These are phyloP conservation scores for Entoloma clypeatum DNA, from an alignment of 1,284 basidiomycete species.

Conservation along the genomic window DNA sequence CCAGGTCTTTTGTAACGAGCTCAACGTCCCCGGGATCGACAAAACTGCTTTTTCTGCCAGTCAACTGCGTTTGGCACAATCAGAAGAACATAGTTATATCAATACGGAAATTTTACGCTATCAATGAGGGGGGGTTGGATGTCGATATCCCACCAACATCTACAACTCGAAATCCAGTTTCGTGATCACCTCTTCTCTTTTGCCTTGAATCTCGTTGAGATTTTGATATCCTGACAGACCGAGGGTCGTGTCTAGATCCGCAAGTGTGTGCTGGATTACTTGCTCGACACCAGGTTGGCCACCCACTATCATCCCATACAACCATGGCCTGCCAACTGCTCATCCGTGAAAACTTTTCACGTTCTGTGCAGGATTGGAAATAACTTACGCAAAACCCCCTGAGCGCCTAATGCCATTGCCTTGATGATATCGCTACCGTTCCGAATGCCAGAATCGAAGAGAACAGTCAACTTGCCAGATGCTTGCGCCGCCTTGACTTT, in stretches of 20 bases:
- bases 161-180: conserved; percentile 29
- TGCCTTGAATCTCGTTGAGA: conserved; percentile 47
- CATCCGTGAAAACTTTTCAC: not conserved
- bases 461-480: conserved; percentile 57
- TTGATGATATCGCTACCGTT: conserved; percentile 76
- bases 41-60: too few relatives aligned
- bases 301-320: conserved; percentile 60
- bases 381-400: conserved; percentile 58
- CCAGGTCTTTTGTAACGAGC: too few relatives aligned
- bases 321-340: conserved; percentile 53
- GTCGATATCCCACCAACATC: too few relatives aligned
- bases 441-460: conserved; percentile 80
- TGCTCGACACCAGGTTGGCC: conserved; percentile 66
- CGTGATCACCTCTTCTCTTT: conserved; percentile 37
- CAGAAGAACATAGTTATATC: too few relatives aligned
- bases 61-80: too few relatives aligned
- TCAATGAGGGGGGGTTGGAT: too few relatives aligned
- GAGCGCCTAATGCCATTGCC: conserved; percentile 67
- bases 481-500: conserved; percentile 56
- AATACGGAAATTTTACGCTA: too few relatives aligned
- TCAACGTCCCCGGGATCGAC: too few relatives aligned
- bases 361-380: not conserved
- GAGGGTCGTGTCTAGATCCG: conserved; percentile 58
- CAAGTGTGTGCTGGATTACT: conserved; percentile 56
- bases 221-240: conserved; percentile 45